Conservation (phyloP, 2,329 filamentous ascomycete species). For the Clarireedia paspali region DNA sequence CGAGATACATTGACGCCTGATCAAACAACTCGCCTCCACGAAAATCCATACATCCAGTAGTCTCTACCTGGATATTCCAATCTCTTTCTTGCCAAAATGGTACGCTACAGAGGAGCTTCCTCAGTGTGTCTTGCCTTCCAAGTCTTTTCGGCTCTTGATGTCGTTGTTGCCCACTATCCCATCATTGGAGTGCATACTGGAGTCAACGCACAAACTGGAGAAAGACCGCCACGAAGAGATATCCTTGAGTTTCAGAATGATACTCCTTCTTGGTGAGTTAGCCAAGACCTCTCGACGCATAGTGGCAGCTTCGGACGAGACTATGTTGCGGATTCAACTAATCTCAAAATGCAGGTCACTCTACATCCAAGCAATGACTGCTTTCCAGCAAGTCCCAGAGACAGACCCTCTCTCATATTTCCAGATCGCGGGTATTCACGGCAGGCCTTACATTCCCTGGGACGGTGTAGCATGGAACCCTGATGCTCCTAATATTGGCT, state of each 20-base stretch:
- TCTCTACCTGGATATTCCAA: background rate
- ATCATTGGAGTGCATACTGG: slow-evolving; percentile 11
- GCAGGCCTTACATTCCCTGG: slow-evolving; percentile 10
- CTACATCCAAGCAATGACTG: slow-evolving; percentile 16
- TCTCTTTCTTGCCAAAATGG: background rate
- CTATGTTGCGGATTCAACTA: no score
- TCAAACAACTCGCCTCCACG: no score
- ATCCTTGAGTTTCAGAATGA: slow-evolving; percentile 13
- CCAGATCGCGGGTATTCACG: slow-evolving; percentile 17
- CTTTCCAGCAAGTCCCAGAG: slow-evolving; percentile 11
- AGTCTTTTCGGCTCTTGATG: background rate
- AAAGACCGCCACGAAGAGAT: slow-evolving; percentile 7
- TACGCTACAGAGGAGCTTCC: background rate
- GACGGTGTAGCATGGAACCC: background rate
- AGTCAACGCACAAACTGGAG: slow-evolving; percentile 7
- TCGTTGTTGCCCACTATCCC: background rate
- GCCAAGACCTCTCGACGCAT: background rate
- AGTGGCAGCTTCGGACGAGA: no score
- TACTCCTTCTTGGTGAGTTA: slow-evolving; percentile 5
- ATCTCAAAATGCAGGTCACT: slow-evolving; percentile 9
- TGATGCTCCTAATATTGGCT: slow-evolving; percentile 5
- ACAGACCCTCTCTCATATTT: slow-evolving; percentile 14
- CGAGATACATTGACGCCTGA: no score
- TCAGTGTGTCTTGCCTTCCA: background rate
- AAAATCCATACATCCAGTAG: background rate